Evolutionary conservation across 495 filamentous ascomycete species (phyloP).

Genomic region (Xylaria palmicola): DNA sequence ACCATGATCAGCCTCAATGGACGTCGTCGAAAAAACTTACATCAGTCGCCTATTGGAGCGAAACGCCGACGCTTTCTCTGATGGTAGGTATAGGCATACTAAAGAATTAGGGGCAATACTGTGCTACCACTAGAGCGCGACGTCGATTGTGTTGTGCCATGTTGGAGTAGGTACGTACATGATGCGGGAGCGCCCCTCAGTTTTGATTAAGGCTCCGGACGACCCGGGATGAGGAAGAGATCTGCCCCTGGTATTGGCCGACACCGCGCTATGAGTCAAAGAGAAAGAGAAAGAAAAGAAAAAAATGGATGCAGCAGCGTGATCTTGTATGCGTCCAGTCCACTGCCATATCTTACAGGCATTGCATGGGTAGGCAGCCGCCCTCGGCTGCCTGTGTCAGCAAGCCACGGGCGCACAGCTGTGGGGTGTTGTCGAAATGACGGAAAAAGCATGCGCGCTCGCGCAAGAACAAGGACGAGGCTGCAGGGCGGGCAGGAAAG

Average conservation of each 20-base stretch:
- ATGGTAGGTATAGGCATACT: too few species aligned
- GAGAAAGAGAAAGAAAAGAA: not conserved
- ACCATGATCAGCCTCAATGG: too few species aligned
- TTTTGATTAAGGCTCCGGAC: constrained; percentile 3
- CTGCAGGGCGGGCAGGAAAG: not conserved
- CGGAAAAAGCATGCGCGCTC: not conserved
- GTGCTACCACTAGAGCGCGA: not conserved
- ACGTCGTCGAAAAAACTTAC: too few species aligned
- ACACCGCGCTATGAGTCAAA: constrained; percentile 7
- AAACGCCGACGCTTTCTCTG: too few species aligned
- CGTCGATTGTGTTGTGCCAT: not conserved
- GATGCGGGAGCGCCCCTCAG: not conserved
- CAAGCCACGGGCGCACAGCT: not conserved
- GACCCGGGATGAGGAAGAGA: not conserved
- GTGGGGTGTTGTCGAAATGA: not conserved
- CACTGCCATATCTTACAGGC: not conserved
- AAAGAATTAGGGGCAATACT: too few species aligned
- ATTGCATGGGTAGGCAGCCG: not conserved
- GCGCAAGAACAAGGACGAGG: not conserved
- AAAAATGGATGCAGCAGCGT: not conserved
- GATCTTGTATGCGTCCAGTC: not conserved
- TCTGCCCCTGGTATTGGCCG: constrained; percentile 1
- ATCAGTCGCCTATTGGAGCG: too few species aligned
- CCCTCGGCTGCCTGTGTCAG: not conserved
- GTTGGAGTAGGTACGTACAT: not conserved